These are phyloP conservation scores for Stagonosporopsis tanaceti DNA, from an alignment of 2,329 filamentous ascomycete species.

Conservation along the genomic window DNA sequence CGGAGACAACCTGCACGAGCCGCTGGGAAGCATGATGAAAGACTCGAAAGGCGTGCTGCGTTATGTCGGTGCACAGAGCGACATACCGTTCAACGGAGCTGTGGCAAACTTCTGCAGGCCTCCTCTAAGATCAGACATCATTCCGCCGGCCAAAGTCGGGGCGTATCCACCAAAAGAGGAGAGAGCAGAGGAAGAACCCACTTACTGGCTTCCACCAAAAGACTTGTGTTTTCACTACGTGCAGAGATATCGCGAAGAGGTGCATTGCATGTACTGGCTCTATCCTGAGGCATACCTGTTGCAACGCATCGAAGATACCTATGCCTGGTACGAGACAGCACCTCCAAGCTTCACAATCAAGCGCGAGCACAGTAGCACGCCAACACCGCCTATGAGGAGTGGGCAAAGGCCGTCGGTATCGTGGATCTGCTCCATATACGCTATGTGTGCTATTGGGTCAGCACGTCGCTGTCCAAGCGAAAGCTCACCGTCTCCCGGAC, in stretches of 20 bases:
- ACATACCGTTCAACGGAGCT: conserved; percentile 50
- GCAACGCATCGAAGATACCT: conserved; percentile 44
- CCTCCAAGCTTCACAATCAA: conserved; percentile 1
- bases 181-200: conserved; percentile 21
- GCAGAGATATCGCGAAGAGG: conserved; percentile 45
- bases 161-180: conserved; percentile 41
- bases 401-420: conserved; percentile 31
- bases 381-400: conserved; percentile 15
- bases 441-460: conserved; percentile 47
- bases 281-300: conserved; percentile 46
- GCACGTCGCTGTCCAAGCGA: conserved; percentile 32
- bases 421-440: conserved; percentile 49
- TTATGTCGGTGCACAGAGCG: conserved; percentile 48
- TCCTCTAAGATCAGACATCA: conserved; percentile 37
- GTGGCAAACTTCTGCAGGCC: conserved; percentile 42
- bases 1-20: conserved; percentile 47
- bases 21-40: conserved; percentile 49
- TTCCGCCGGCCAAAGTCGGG: conserved; percentile 40
- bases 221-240: conserved; percentile 43
- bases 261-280: conserved; percentile 49
- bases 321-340: conserved; percentile 28
- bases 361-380: conserved; percentile 3
- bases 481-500: conserved; percentile 32
- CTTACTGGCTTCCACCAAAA: conserved; percentile 42
- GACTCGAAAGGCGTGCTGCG: conserved; percentile 46